Evolutionary conservation across 345 rosid species (phyloP), one percentile per base, ranked within the genome.

Genomic region (Brassica incana): DNA sequence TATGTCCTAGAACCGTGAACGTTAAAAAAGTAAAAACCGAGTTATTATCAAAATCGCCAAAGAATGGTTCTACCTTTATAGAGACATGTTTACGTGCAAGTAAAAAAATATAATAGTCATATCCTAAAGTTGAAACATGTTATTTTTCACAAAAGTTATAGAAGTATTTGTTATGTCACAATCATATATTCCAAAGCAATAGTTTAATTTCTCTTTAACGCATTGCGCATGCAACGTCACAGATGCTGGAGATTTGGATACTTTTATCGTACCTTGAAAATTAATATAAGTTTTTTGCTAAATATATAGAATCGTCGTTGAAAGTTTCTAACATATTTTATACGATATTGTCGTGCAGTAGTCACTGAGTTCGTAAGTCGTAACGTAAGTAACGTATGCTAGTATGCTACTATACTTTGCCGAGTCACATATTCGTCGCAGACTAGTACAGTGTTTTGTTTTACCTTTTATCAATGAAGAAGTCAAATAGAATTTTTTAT

Each of bases 11-110:
- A 48, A 65, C 59, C 75, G 60, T 64, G 35, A 52, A 71, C 76
- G 76, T 2, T 10, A 25, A 5, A 60, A 62, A 18, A 14, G 43
- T 65, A 33, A 15, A 20, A 66, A 36, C 52, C 65, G 30, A 71
- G 65, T 71, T 25, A 6, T 23, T 65, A 18, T 20, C 18, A 1
- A 33, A 63, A 20, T 5, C 30, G 9, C 14, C 30, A 5, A 3
- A 36, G 60, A 78, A 36, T 65, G 29, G 2, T 71, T 72, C 60
- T 72, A 65, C 33, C n/a, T 35, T 61, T 50, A 5, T 52, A 7
- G 76, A 11, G 81, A 71, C 67, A 78, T 64, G 81, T 36, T 63
- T 77, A 77, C 81, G 59, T 63, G 58, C 63, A 33, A 20, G n/a
- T 45, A 6, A 14, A 3, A 43, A 27, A 25, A 27, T 30, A 69